Conservation (phyloP, 202 grass and related monocot genomes). For the Dendrocalamus latiflorus region DNA sequence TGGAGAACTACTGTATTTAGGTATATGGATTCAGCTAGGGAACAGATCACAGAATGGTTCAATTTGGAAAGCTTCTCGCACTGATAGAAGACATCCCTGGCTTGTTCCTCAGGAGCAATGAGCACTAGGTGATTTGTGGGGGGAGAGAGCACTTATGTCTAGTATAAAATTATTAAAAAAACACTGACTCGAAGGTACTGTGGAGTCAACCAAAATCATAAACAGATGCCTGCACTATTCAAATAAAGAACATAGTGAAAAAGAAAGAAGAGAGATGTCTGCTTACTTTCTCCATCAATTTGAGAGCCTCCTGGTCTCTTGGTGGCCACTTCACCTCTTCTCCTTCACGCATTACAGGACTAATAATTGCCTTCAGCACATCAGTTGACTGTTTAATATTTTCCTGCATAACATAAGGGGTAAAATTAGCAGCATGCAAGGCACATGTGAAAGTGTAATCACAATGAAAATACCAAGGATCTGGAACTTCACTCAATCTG, state of each 20-base stretch:
- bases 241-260: neutral
- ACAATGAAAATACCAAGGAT: neutral
- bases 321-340: constrained; percentile 82
- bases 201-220: neutral
- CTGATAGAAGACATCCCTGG: neutral
- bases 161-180: neutral
- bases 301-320: constrained; percentile 51
- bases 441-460: neutral
- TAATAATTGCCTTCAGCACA: constrained; percentile 79
- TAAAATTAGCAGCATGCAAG: constrained; percentile 19
- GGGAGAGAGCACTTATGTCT: neutral
- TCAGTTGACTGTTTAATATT: constrained; percentile 90
- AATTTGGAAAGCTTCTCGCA: neutral
- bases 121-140: neutral
- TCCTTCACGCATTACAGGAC: constrained; percentile 55
- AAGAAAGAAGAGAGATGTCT: neutral
- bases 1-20: neutral
- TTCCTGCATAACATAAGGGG: constrained; percentile 45
- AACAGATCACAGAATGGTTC: neutral
- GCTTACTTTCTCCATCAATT: constrained; percentile 76
- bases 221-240: neutral
- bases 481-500: neutral
- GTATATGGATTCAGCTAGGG: neutral
- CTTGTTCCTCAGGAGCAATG: neutral
- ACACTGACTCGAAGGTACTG: neutral